Conservation (phyloP, 441 rosid species). For the Omphalea diandra region DNA sequence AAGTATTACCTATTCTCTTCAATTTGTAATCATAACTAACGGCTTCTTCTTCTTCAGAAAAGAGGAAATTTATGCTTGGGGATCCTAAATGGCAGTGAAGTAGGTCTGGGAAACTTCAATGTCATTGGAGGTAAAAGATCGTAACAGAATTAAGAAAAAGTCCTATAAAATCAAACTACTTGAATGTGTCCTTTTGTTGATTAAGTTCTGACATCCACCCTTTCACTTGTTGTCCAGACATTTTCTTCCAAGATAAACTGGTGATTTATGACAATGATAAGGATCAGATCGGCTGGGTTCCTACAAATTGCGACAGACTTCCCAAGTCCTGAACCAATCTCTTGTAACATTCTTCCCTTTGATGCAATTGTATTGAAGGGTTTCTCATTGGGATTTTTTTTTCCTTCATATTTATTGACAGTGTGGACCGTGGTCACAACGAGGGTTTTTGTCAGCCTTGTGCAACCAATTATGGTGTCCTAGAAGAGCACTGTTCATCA, state of each 20-base stretch:
- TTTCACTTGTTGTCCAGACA: constrained; percentile 40
- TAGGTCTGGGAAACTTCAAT: constrained; percentile 59
- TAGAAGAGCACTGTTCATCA: constrained; percentile 30
- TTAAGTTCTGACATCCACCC: not conserved
- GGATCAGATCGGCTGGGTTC: constrained; percentile 66
- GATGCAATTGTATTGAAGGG: constrained; percentile 9
- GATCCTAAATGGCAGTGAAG: constrained; percentile 73
- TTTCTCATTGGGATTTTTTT: constrained; percentile 22
- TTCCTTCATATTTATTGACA: constrained; percentile 37
- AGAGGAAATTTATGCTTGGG: constrained; percentile 53
- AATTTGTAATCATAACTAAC: constrained; percentile 13
- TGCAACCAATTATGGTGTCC: constrained; percentile 39
- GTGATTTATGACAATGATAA: constrained; percentile 74
- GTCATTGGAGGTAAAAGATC: constrained; percentile 71
- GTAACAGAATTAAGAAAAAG: not conserved
- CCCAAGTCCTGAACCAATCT: constrained; percentile 53
- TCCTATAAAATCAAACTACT: not conserved
- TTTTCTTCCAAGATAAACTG: constrained; percentile 80
- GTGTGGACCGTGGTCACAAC: constrained; percentile 36
- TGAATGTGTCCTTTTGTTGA: not conserved
- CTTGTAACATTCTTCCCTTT: constrained; percentile 25
- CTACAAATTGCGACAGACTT: constrained; percentile 56
- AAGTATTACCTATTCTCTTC: not conserved
- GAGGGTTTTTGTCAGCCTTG: constrained; percentile 39
- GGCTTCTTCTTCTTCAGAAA: not conserved